Conservation (phyloP, 1,284 basidiomycete genomes). For the Tilletia caries region DNA sequence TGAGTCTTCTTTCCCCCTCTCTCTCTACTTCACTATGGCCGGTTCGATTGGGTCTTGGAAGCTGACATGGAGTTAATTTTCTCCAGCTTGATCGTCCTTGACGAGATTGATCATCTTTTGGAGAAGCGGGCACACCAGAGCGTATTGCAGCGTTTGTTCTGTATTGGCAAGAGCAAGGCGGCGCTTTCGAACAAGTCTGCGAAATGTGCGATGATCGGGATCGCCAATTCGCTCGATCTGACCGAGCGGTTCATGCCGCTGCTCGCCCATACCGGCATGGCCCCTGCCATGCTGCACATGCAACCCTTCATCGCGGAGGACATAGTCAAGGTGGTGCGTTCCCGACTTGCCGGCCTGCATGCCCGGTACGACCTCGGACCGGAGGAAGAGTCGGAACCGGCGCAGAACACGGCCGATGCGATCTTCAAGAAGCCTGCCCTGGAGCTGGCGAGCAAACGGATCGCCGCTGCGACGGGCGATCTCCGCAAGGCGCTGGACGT, state of each 20-base stretch:
- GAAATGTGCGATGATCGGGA: conserved; percentile 31
- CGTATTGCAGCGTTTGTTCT: conserved; percentile 54
- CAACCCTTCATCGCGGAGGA: conserved; percentile 53
- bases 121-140: conserved; percentile 45
- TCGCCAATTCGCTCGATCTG: conserved; percentile 51
- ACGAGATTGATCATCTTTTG: conserved; percentile 56
- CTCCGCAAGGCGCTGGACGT: conserved; percentile 55
- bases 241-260: conserved; percentile 49
- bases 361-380: conserved; percentile 30
- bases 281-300: conserved; percentile 55
- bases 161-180: conserved; percentile 21
- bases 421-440: conserved; percentile 53
- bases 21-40: not conserved
- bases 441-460: conserved; percentile 54
- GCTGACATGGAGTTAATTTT: conserved; percentile 9
- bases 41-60: not conserved
- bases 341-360: conserved; percentile 48
- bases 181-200: conserved; percentile 8
- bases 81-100: conserved; percentile 51
- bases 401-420: not conserved
- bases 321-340: conserved; percentile 51
- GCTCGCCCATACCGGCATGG: conserved; percentile 39
- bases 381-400: conserved; percentile 17
- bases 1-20: not conserved
- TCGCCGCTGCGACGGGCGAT: conserved; percentile 55